Evolutionary conservation across 495 filamentous ascomycete species (phyloP).

Genomic region (Aspergillus leporis): DNA sequence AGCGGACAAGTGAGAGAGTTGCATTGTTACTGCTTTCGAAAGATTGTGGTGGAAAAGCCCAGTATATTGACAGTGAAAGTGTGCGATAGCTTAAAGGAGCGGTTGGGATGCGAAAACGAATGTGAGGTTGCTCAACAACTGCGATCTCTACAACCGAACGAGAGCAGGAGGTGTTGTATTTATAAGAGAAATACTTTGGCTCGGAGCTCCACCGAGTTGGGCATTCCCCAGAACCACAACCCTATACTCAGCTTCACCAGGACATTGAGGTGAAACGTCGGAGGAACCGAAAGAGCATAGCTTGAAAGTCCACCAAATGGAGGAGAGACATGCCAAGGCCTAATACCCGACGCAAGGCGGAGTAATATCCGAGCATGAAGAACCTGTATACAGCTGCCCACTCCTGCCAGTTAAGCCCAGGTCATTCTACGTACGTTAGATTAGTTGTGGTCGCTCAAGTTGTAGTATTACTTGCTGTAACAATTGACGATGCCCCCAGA

Average conservation of each 20-base stretch:
- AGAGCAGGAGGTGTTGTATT: background rate
- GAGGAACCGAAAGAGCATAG: background rate
- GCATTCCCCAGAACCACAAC: background rate
- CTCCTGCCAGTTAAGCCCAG: too few relatives aligned
- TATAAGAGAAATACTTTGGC: background rate
- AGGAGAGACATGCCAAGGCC: slow-evolving; percentile 1
- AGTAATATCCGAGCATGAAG: background rate
- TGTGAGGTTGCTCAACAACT: background rate
- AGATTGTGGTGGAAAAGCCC: background rate
- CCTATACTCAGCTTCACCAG: background rate
- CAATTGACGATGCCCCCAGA: too few relatives aligned
- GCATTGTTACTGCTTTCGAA: background rate
- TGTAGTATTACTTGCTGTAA: too few relatives aligned
- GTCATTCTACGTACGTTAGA: too few relatives aligned
- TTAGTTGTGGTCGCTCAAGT: background rate
- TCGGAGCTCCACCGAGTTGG: background rate
- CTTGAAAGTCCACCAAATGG: background rate
- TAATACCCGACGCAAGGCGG: background rate
- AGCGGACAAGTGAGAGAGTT: background rate
- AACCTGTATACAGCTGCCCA: too few relatives aligned
- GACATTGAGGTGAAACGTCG: background rate
- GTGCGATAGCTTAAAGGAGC: background rate
- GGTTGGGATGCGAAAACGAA: background rate
- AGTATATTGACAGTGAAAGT: background rate
- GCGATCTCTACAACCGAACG: background rate